These are phyloP conservation scores for Wilcoxina mikolae DNA, from an alignment of 495 filamentous ascomycete species.

Conservation along the genomic window DNA sequence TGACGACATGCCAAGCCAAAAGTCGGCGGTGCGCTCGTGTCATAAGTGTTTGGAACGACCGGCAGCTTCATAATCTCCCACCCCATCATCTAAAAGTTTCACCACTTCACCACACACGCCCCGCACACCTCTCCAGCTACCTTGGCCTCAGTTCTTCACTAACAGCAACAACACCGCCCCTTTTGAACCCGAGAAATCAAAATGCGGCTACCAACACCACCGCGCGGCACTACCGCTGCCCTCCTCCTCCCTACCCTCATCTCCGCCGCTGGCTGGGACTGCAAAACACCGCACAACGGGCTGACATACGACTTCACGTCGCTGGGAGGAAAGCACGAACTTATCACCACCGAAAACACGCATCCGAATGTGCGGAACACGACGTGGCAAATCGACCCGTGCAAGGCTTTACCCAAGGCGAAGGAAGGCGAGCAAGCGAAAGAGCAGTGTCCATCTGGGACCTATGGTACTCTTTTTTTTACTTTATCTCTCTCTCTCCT, in stretches of 20 bases:
- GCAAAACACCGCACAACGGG: background rate
- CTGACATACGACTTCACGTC: conserved; percentile 4
- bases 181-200: too few species aligned
- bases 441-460: conserved; percentile 46
- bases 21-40: too few species aligned
- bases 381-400: conserved; percentile 83
- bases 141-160: too few species aligned
- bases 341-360: background rate
- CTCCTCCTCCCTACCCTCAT: too few species aligned
- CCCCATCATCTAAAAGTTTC: too few species aligned
- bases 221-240: background rate
- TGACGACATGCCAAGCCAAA: too few species aligned
- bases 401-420: conserved; percentile 44
- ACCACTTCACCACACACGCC: too few species aligned
- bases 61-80: too few species aligned
- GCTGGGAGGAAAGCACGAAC: background rate
- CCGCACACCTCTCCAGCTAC: too few species aligned
- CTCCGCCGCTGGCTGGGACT: background rate
- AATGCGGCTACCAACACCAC: background rate
- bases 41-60: too few species aligned
- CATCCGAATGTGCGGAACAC: conserved; percentile 39
- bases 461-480: conserved; percentile 39
- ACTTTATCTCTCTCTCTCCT: conserved; percentile 2
- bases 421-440: conserved; percentile 32
- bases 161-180: too few species aligned